Conservation (phyloP, 768 basidiomycete species). For the Podaxis pistillaris region DNA sequence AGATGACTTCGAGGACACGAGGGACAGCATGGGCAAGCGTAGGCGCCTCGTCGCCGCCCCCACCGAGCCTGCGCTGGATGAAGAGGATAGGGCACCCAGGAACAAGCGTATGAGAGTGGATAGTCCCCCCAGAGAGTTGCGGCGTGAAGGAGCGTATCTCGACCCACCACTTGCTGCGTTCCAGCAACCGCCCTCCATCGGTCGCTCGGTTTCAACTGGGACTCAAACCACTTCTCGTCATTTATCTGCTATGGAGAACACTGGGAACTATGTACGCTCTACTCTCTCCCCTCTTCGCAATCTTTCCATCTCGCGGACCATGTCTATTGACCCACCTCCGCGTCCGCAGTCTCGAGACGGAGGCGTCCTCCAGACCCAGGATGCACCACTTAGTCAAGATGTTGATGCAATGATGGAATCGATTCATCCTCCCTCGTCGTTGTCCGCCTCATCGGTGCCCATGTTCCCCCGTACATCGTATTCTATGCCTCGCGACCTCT, state of each 20-base stretch:
- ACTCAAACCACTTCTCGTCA: constrained; percentile 17
- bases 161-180: constrained; percentile 54
- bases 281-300: constrained; percentile 45
- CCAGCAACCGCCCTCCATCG: constrained; percentile 25
- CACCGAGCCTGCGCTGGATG: constrained; percentile 32
- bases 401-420: constrained; percentile 41
- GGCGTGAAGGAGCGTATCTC: constrained; percentile 37
- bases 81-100: constrained; percentile 31
- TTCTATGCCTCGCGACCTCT: constrained; percentile 36
- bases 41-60: constrained; percentile 38
- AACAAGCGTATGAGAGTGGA: constrained; percentile 53
- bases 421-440: constrained; percentile 4
- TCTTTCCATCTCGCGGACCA: constrained; percentile 49
- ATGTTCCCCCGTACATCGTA: constrained; percentile 12
- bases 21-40: constrained; percentile 54
- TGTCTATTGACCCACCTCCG: constrained; percentile 69
- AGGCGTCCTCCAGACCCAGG: constrained; percentile 3
- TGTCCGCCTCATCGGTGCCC: background rate
- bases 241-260: constrained; percentile 29
- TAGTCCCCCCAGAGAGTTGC: constrained; percentile 42
- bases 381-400: constrained; percentile 24
- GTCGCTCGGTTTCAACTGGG: constrained; percentile 27
- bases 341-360: constrained; percentile 12
- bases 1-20: constrained; percentile 48
- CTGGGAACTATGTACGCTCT: constrained; percentile 26